phyloP scores from a whole-genome alignment of 2,329 filamentous ascomycete genomes.

The Neopestalotiopsis clavispora region DNA sequence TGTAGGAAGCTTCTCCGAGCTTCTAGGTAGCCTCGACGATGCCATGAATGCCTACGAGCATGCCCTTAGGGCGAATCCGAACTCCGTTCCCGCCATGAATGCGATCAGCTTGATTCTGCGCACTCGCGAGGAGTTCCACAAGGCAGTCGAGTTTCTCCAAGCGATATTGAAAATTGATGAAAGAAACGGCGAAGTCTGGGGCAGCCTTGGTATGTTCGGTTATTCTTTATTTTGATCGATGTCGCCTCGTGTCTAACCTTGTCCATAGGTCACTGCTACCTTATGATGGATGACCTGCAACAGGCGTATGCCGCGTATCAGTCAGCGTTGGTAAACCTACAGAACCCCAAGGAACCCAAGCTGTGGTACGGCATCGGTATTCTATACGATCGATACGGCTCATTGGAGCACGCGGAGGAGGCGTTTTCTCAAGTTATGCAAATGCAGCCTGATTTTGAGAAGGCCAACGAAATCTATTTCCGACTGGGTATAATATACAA shows the following conservation, averaged over 20 bases:
- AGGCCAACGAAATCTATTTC: slow-evolving; percentile 99
- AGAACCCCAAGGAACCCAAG: slow-evolving; percentile 96
- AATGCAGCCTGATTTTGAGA: slow-evolving; percentile 97
- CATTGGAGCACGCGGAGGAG: slow-evolving; percentile 94
- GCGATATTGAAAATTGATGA: slow-evolving; percentile 88
- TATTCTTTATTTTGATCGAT: background rate
- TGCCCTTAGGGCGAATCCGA: slow-evolving; percentile 84
- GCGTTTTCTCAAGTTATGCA: slow-evolving; percentile 99
- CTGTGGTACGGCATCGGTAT: slow-evolving; percentile 99
- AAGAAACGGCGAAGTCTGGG: slow-evolving; percentile 94
- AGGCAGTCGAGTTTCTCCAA: slow-evolving; percentile 91
- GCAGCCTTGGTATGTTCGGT: slow-evolving; percentile 76
- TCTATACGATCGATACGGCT: slow-evolving; percentile 94
- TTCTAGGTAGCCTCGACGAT: slow-evolving; percentile 86
- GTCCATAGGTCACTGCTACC: slow-evolving; percentile 83
- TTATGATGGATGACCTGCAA: slow-evolving; percentile 98
- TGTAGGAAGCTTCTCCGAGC: slow-evolving; percentile 81
- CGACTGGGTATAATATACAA: slow-evolving; percentile 99
- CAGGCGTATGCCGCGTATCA: slow-evolving; percentile 97
- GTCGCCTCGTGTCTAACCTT: slow-evolving; percentile 19
- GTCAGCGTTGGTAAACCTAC: slow-evolving; percentile 88
- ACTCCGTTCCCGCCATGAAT: slow-evolving; percentile 90
- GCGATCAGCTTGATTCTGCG: slow-evolving; percentile 91
- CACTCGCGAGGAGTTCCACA: slow-evolving; percentile 90
- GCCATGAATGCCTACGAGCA: slow-evolving; percentile 91